phyloP scores from a whole-genome alignment of 2,329 filamentous ascomycete genomes.

The Seiridium unicorne region DNA sequence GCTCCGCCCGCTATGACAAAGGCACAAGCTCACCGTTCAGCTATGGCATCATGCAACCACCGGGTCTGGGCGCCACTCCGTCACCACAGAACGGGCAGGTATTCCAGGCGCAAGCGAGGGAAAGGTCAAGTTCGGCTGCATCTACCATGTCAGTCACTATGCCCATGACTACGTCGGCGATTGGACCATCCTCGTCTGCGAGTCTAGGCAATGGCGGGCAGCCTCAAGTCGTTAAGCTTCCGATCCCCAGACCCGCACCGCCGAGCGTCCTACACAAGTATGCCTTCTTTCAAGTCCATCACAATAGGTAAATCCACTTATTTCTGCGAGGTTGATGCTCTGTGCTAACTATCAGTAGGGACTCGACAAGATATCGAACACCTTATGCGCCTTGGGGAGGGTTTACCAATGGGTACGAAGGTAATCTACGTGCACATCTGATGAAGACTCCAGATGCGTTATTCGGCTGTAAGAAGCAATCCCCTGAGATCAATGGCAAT shows the following conservation, averaged over 20 bases:
- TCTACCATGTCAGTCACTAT: slow-evolving; percentile 25
- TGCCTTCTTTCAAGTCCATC: slow-evolving; percentile 57
- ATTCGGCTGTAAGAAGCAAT: slow-evolving; percentile 16
- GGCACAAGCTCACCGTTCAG: slow-evolving; percentile 31
- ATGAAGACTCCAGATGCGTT: slow-evolving; percentile 39
- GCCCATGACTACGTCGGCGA: slow-evolving; percentile 33
- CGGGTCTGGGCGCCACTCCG: slow-evolving; percentile 28
- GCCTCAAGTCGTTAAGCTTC: slow-evolving; percentile 19
- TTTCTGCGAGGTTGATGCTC: slow-evolving; percentile 3
- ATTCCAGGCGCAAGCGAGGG: slow-evolving; percentile 31
- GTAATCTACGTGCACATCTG: slow-evolving; percentile 44
- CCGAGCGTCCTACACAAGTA: slow-evolving; percentile 51
- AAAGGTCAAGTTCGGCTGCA: slow-evolving; percentile 27
- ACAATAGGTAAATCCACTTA: slow-evolving; percentile 50
- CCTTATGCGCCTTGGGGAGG: slow-evolving; percentile 57
- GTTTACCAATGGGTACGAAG: slow-evolving; percentile 62
- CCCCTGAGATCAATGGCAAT: neutral
- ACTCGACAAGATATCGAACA: slow-evolving; percentile 55
- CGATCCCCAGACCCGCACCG: slow-evolving; percentile 18
- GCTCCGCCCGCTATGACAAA: slow-evolving; percentile 25
- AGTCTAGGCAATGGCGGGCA: slow-evolving; percentile 25
- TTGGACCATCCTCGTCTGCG: slow-evolving; percentile 33
- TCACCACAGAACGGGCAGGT: slow-evolving; percentile 31
- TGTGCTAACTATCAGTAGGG: slow-evolving; percentile 34
- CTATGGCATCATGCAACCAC: slow-evolving; percentile 29